These are phyloP conservation scores for Amphicarpaea edgeworthii DNA, from an alignment of 306 rosid species.

Conservation along the genomic window DNA sequence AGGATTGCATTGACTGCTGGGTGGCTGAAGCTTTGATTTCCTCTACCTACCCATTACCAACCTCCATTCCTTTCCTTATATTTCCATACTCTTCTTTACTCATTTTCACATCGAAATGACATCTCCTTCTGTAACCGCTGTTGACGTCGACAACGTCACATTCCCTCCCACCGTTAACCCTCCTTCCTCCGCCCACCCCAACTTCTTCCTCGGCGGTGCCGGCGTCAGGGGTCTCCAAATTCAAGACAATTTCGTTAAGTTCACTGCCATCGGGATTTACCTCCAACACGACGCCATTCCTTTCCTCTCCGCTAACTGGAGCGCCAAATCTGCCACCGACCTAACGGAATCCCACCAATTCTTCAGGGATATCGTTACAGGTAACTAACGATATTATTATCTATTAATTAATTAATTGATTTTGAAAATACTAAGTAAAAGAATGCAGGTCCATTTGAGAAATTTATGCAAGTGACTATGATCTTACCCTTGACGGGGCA, in stretches of 20 bases:
- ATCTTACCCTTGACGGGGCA: conserved; percentile 77
- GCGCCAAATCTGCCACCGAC: conserved; percentile 54
- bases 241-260: conserved; percentile 70
- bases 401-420: too few relatives aligned
- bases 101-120: too few relatives aligned
- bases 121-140: too few relatives aligned
- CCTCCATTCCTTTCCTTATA: too few relatives aligned
- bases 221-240: conserved; percentile 79
- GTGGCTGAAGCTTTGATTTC: too few relatives aligned
- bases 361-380: conserved; percentile 76
- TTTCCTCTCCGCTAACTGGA: conserved; percentile 74
- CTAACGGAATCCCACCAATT: conserved; percentile 66
- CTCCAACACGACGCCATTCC: conserved; percentile 64
- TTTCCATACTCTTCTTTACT: too few relatives aligned
- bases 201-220: conserved; percentile 58
- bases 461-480: conserved; percentile 62
- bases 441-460: conserved; percentile 54
- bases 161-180: conserved; percentile 41
- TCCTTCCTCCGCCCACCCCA: conserved; percentile 30
- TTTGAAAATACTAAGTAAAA: too few relatives aligned
- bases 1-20: too few relatives aligned
- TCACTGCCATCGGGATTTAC: conserved; percentile 86
- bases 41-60: too few relatives aligned
- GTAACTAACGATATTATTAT: too few relatives aligned
- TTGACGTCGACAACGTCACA: conserved; percentile 34